These are phyloP conservation scores for Dryas drummondii DNA, from an alignment of 306 rosid genomes.

Conservation along the genomic window DNA sequence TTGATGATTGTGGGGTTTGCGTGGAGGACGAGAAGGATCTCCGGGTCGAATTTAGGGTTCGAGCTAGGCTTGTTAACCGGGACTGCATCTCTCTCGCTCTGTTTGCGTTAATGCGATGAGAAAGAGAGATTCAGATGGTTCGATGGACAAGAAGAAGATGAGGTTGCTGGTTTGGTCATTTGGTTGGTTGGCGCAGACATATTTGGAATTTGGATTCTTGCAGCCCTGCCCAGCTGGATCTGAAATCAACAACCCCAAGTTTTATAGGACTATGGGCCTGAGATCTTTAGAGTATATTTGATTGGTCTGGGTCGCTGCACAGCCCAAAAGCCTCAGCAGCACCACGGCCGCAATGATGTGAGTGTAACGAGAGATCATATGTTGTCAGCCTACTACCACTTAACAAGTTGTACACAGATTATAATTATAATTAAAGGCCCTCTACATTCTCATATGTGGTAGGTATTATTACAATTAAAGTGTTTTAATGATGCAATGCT, in stretches of 20 bases:
- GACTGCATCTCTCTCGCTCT: conserved; percentile 45
- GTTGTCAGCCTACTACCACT: no score
- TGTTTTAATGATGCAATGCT: no score
- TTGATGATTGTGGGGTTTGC: conserved; percentile 33
- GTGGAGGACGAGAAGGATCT: conserved; percentile 55
- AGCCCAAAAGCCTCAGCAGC: no score
- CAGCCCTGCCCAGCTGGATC: background rate
- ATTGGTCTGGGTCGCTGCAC: background rate
- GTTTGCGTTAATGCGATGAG: background rate
- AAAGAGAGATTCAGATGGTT: background rate
- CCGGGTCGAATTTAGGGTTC: conserved; percentile 39
- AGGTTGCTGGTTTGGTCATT: conserved; percentile 17
- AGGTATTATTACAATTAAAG: no score
- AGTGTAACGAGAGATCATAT: no score
- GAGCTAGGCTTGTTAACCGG: conserved; percentile 41
- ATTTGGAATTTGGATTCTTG: conserved; percentile 15
- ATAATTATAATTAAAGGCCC: no score
- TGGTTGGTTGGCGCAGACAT: conserved; percentile 28
- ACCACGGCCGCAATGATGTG: no score
- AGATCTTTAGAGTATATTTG: background rate
- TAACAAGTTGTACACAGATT: no score
- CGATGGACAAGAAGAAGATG: conserved; percentile 26
- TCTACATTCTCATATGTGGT: no score
- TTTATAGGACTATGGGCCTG: background rate
- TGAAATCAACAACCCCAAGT: background rate